Evolutionary conservation across 2,329 filamentous ascomycete species (phyloP).

Genomic region (Hypoxylon sp.): DNA sequence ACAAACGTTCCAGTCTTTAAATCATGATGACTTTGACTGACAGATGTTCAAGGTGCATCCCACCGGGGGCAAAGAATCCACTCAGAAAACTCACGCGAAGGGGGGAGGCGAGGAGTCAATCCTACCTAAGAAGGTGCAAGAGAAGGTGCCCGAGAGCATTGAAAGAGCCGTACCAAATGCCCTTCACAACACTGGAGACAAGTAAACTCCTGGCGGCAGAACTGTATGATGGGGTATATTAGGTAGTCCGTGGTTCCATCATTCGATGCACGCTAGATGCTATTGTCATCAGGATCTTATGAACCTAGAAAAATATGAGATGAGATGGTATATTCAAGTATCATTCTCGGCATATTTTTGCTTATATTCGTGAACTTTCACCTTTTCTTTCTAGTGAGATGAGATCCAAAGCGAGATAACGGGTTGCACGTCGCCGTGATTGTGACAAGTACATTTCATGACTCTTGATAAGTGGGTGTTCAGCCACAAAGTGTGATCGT

Average conservation of each 20-base stretch:
- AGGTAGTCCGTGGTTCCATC: too few species aligned
- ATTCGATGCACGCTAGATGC: not conserved
- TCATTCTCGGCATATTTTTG: too few species aligned
- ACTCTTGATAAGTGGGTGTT: too few species aligned
- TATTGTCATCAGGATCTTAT: too few species aligned
- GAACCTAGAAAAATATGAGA: too few species aligned
- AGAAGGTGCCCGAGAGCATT: constrained; percentile 36
- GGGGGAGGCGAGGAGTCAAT: constrained; percentile 38
- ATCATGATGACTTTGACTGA: not conserved
- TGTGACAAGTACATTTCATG: too few species aligned
- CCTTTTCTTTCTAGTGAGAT: too few species aligned
- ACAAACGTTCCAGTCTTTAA: not conserved
- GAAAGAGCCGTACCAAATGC: constrained; percentile 38
- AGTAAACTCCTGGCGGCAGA: constrained; percentile 4
- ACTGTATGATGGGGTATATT: not conserved
- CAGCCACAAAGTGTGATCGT: not conserved
- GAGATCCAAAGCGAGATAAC: too few species aligned
- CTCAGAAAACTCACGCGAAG: constrained; percentile 38
- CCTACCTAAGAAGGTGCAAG: constrained; percentile 41
- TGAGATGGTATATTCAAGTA: too few species aligned
- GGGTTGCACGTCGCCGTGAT: too few species aligned
- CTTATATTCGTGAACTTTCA: too few species aligned
- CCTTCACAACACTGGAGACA: constrained; percentile 40
- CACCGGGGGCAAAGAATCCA: constrained; percentile 25
- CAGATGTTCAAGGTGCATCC: constrained; percentile 24